Evolutionary conservation across 768 basidiomycete species (phyloP).

Genomic region (Termitomyces sp.): DNA sequence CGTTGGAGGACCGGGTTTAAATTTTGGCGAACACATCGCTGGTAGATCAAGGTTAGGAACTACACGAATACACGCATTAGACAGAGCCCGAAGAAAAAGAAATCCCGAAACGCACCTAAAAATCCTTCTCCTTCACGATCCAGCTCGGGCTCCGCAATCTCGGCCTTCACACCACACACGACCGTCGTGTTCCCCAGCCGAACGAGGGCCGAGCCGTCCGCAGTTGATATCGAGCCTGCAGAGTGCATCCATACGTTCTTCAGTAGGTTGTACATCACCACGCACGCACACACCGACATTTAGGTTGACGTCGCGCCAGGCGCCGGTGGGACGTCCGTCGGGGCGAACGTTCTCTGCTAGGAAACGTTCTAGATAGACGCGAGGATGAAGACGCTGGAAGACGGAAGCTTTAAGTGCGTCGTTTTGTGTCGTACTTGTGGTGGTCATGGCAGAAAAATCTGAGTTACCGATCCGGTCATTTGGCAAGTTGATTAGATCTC

Average conservation of each 20-base stretch:
- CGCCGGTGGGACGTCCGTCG: conserved; percentile 70
- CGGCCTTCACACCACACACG: conserved; percentile 94
- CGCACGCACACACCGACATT: conserved; percentile 64
- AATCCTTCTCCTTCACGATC: conserved; percentile 75
- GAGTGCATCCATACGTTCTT: conserved; percentile 4
- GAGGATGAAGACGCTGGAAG: conserved; percentile 89
- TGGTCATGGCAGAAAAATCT: conserved; percentile 8
- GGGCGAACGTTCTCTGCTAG: conserved; percentile 74
- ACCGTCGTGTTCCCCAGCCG: conserved; percentile 91
- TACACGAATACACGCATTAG: conserved; percentile 21
- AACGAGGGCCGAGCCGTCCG: conserved; percentile 90
- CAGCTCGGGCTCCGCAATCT: conserved; percentile 88
- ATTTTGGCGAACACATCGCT: conserved; percentile 87
- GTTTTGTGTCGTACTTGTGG: conserved; percentile 16
- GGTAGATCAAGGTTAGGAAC: conserved; percentile 96
- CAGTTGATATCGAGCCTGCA: conserved; percentile 89
- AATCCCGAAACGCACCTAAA: conserved; percentile 52
- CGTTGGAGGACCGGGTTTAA: conserved; percentile 92
- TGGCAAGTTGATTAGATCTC: not conserved
- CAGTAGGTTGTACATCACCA: not conserved
- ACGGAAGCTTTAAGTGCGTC: conserved; percentile 48
- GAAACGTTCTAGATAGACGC: conserved; percentile 84
- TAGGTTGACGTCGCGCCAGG: conserved; percentile 72
- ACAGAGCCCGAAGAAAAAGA: not conserved
- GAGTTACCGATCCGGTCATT: not conserved